phyloP scores from a whole-genome alignment of 1,284 basidiomycete genomes.

The Laetiporus sulphureus region DNA sequence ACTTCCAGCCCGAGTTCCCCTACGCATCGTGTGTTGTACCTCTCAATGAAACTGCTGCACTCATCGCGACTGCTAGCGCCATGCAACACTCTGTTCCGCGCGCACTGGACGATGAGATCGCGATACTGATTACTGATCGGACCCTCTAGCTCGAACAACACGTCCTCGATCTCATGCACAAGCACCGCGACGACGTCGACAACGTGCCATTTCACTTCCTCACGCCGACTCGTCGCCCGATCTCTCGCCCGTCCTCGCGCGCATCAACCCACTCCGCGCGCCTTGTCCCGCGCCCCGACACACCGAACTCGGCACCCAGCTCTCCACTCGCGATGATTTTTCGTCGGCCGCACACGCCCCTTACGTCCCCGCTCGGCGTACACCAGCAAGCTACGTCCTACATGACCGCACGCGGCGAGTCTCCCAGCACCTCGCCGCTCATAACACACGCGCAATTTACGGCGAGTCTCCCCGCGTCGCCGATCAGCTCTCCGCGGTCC shows the following conservation, averaged over 20 bases:
- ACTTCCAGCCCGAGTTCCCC: too few relatives aligned
- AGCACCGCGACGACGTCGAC: conserved; percentile 75
- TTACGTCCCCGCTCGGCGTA: conserved; percentile 62
- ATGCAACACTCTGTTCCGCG: too few relatives aligned
- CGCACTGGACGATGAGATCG: too few relatives aligned
- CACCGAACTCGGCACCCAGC: conserved; percentile 61
- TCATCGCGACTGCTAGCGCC: too few relatives aligned
- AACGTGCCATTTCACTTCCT: conserved; percentile 78
- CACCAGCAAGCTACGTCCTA: conserved; percentile 47
- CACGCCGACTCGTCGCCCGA: conserved; percentile 69
- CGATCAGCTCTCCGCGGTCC: conserved; percentile 44
- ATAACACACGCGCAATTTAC: conserved; percentile 61
- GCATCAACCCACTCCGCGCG: conserved; percentile 67
- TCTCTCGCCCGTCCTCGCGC: conserved; percentile 76
- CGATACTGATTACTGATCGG: conserved; percentile 5
- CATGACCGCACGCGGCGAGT: conserved; percentile 52
- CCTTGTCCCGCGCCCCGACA: conserved; percentile 59
- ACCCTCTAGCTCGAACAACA: conserved; percentile 59
- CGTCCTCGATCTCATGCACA: conserved; percentile 82
- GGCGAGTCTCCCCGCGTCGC: conserved; percentile 57
- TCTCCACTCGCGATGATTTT: conserved; percentile 68
- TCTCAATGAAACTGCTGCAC: too few relatives aligned
- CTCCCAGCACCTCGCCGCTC: conserved; percentile 65
- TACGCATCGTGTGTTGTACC: too few relatives aligned
- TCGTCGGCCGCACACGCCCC: conserved; percentile 70